These are phyloP conservation scores for Dothistroma septosporum DNA, from an alignment of 2,329 filamentous ascomycete species.

Conservation along the genomic window DNA sequence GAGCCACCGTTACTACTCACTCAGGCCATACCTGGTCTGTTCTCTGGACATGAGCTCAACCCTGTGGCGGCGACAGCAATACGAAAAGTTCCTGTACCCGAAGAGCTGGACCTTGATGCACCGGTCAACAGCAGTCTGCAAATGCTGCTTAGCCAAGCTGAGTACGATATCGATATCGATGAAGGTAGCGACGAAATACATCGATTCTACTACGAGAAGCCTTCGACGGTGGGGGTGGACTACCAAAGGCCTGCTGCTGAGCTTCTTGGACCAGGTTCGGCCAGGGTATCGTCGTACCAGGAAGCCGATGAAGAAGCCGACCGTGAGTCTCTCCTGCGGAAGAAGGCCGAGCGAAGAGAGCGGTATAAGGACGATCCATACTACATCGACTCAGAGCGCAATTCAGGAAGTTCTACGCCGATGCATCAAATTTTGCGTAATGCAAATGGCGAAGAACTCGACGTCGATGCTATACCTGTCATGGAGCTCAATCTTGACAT, in stretches of 20 bases:
- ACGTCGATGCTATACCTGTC: constrained; percentile 93
- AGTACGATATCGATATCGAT: constrained; percentile 41
- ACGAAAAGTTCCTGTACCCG: constrained; percentile 75
- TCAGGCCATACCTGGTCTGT: constrained; percentile 84
- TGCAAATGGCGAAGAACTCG: constrained; percentile 72
- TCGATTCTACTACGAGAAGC: constrained; percentile 45
- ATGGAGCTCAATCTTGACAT: constrained; percentile 78
- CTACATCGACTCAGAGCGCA: constrained; percentile 62
- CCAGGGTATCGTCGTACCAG: constrained; percentile 41
- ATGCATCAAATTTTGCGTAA: constrained; percentile 67
- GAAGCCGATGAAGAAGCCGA: constrained; percentile 58
- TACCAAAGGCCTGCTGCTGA: constrained; percentile 39
- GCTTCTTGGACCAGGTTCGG: constrained; percentile 37
- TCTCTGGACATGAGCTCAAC: constrained; percentile 82
- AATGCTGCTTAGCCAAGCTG: constrained; percentile 56
- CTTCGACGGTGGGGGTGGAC: constrained; percentile 22
- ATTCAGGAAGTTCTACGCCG: constrained; percentile 64
- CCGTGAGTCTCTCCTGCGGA: constrained; percentile 66
- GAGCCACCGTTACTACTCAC: constrained; percentile 81
- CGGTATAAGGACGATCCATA: constrained; percentile 91
- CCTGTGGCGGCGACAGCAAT: constrained; percentile 82
- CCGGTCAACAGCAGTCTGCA: constrained; percentile 75
- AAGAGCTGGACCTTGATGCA: constrained; percentile 71
- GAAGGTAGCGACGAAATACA: constrained; percentile 44
- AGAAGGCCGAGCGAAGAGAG: constrained; percentile 72